Evolutionary conservation across 345 rosid genomes (phyloP), one percentile per base, ranked within the genome.

Genomic region (Angophora floribunda): DNA sequence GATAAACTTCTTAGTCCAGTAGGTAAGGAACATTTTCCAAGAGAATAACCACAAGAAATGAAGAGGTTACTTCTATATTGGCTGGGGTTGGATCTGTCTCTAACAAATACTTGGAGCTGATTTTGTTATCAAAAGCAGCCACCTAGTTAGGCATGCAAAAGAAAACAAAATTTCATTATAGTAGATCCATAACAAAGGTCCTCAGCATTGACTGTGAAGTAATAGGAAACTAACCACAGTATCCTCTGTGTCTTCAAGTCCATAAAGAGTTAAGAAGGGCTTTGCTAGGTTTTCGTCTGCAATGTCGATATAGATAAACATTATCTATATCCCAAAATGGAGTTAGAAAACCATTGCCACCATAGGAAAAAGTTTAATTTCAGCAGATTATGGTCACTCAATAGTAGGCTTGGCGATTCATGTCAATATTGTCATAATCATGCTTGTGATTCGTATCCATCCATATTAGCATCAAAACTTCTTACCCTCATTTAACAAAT

Each of bases 201-300:
- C 13, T 19, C 41, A 41, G 28, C 10, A 75, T 41, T 75, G 84
- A 75, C 49, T 52, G 47, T 52, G 49, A 88, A 86, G 65, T 32
- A 86, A 55, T 32, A 22, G 63, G 86, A 87, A 63, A 89, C 97
- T 90, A 87, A 97, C 99, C 95, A 94, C 91, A 12, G 92, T 91
- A 78, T 92, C 89, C 61, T 93, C 90, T 55, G 97, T 87, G 80
- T 93, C 95, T 92, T 97, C 97, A 85, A 96, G 93, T 86, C 99
- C 99, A 84, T 93, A 94, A 85, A 97, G 90, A 87, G 96, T 95
- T 90, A 97, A 93, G 94, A 95, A 95, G 87, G 99, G 97, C 93
- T 95, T 96, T 63, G 99, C 99, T 52, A 93, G 93, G 92, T 97
- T 94, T 91, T 95, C 97, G 67, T 96, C 96, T 30, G 90, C 51